A percentile compares a stretch with the other conserved stretches of the same genome.
phyloP scores from a whole-genome alignment of 2,329 filamentous ascomycete species.

The Fusarium sororula region DNA sequence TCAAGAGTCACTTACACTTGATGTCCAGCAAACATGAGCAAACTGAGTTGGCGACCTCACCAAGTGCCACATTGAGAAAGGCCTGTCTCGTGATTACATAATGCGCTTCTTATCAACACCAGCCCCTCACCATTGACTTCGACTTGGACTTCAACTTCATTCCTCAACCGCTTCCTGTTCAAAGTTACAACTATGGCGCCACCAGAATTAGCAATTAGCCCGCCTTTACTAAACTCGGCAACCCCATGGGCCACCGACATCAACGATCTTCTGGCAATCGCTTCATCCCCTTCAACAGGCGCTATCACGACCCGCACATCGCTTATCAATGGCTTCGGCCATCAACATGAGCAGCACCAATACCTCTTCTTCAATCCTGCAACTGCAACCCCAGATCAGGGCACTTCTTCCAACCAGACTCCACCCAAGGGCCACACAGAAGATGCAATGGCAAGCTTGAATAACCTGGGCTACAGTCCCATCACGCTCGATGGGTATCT shows the following conservation, averaged over 20 bases:
- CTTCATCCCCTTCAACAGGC: conserved; percentile 69
- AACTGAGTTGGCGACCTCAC: neutral
- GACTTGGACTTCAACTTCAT: neutral
- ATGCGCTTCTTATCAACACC: conserved; percentile 6
- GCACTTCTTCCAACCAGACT: conserved; percentile 26
- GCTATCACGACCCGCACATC: conserved; percentile 80
- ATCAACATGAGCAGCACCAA: conserved; percentile 69
- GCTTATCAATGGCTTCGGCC: conserved; percentile 70
- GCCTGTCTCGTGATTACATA: neutral
- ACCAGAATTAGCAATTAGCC: conserved; percentile 59
- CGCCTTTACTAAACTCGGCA: conserved; percentile 78
- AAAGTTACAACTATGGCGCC: conserved; percentile 22
- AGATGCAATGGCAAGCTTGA: conserved; percentile 60
- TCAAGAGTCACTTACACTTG: neutral
- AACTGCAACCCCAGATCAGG: conserved; percentile 35
- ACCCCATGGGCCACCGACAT: conserved; percentile 78
- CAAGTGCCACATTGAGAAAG: neutral
- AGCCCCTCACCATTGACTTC: conserved; percentile 4
- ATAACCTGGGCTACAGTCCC: conserved; percentile 80
- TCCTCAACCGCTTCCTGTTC: no score
- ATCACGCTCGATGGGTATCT: conserved; percentile 68
- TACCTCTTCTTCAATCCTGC: conserved; percentile 70
- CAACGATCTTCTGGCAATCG: conserved; percentile 69
- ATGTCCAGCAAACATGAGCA: neutral
- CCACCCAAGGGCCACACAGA: conserved; percentile 36